A percentile compares a stretch with the other conserved stretches of the same genome.
These are phyloP conservation scores for Moesziomyces globuligerus DNA, from an alignment of 1,284 basidiomycete species.

Conservation along the genomic window DNA sequence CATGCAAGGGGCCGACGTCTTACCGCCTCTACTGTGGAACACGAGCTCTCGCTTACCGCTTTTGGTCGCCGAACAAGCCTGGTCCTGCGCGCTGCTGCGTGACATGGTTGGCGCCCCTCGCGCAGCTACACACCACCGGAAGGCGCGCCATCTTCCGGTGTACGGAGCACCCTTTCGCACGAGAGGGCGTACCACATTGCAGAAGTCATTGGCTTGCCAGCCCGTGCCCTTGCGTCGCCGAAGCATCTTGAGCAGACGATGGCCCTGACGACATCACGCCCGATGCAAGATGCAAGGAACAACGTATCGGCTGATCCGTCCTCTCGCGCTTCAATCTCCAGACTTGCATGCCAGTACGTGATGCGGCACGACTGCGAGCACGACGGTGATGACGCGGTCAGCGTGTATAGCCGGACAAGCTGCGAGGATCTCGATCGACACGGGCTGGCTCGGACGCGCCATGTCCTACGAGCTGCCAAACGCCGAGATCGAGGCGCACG, in stretches of 20 bases:
- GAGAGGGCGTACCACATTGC: too few species aligned
- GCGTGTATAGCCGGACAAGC: neutral
- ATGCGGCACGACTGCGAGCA: neutral
- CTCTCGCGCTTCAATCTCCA: too few species aligned
- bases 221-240: too few species aligned
- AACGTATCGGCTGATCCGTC: neutral
- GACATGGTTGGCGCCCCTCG: too few species aligned
- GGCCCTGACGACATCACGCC: neutral
- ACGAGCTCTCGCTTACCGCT: constrained; percentile 15
- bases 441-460: neutral
- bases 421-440: neutral
- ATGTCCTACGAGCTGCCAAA: neutral
- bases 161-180: neutral
- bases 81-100: neutral
- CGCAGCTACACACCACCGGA: too few species aligned
- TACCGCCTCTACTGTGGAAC: constrained; percentile 5
- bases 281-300: neutral
- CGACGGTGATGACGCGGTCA: neutral
- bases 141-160: neutral
- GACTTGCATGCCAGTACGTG: too few species aligned
- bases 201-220: too few species aligned
- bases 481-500: neutral
- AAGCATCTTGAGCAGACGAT: too few species aligned
- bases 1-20: constrained; percentile 13
- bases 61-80: constrained; percentile 13